A percentile compares a stretch with the other conserved stretches of the same genome.
Evolutionary conservation across 805 yeast species (phyloP).

Genomic region (Yamadazyma laniorum): DNA sequence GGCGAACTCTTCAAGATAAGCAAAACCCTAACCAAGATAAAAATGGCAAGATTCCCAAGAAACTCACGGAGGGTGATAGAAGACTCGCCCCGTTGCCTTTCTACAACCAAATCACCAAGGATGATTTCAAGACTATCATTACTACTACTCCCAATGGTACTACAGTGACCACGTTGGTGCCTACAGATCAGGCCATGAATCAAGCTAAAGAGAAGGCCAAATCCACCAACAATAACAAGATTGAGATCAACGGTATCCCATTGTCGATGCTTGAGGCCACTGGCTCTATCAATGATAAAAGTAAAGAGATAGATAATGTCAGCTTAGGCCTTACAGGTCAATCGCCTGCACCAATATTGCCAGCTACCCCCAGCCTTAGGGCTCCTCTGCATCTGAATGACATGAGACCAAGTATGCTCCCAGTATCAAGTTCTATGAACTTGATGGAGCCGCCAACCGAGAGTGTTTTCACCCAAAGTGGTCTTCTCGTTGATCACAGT

Average conservation of each 20-base stretch:
- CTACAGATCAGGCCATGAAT: conserved; percentile 73
- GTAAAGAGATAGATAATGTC: conserved; percentile 2
- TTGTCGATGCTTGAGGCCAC: conserved; percentile 74
- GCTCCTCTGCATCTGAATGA: not conserved
- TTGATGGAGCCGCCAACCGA: conserved; percentile 13
- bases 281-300: conserved; percentile 41
- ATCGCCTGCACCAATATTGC: conserved; percentile 1
- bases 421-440: conserved; percentile 8
- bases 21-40: conserved; percentile 15
- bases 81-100: conserved; percentile 76
- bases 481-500: conserved; percentile 9
- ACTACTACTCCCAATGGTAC: conserved; percentile 92
- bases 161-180: conserved; percentile 83
- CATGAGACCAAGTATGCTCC: not conserved
- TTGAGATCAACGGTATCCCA: conserved; percentile 69
- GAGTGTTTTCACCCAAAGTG: conserved; percentile 8
- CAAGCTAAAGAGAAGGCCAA: conserved; percentile 61
- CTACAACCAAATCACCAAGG: conserved; percentile 85
- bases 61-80: conserved; percentile 19
- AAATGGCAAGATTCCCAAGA: conserved; percentile 4
- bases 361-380: not conserved
- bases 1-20: conserved; percentile 50
- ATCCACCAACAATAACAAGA: conserved; percentile 40
- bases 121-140: conserved; percentile 80
- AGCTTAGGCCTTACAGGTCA: conserved; percentile 1